Conservation (phyloP, 148 eudicot genomes). For the Persicaria tinctoria region DNA sequence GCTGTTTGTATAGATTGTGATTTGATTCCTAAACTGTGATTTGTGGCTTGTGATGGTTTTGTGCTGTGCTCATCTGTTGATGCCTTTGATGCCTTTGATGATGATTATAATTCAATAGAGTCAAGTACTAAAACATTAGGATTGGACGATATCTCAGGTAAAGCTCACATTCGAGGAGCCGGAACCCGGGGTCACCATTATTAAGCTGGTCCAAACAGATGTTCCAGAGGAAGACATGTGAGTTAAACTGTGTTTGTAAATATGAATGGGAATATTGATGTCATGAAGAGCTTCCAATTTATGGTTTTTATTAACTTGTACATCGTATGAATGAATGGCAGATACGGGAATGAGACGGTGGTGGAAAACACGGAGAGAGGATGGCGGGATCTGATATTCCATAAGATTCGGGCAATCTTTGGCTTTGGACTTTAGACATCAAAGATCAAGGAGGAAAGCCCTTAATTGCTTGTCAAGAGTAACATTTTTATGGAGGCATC, state of each 20-base stretch:
- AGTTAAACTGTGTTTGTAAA: conserved; percentile 9
- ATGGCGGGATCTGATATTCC: conserved; percentile 94
- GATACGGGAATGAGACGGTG: conserved; percentile 95
- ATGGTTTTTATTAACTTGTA: background rate
- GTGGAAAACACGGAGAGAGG: conserved; percentile 98
- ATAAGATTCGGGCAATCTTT: conserved; percentile 84
- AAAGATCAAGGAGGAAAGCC: background rate
- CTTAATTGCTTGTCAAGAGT: background rate
- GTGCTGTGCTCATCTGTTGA: background rate
- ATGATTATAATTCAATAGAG: background rate
- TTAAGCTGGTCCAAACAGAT: conserved; percentile 69
- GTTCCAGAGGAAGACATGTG: conserved; percentile 99
- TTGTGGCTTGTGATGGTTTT: background rate
- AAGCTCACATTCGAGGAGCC: conserved; percentile 80
- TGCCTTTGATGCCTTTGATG: background rate
- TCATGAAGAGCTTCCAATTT: background rate
- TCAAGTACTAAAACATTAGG: background rate
- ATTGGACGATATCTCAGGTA: conserved; percentile 37
- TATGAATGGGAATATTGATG: background rate
- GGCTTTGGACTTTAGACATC: conserved; percentile 77
- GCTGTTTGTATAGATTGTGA: background rate
- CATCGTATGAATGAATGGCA: conserved; percentile 19
- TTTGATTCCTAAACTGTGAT: conserved; percentile 1
- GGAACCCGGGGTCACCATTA: conserved; percentile 71
- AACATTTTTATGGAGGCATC: background rate